phyloP scores from a whole-genome alignment of 768 basidiomycete species.

The Mycena vulgaris region DNA sequence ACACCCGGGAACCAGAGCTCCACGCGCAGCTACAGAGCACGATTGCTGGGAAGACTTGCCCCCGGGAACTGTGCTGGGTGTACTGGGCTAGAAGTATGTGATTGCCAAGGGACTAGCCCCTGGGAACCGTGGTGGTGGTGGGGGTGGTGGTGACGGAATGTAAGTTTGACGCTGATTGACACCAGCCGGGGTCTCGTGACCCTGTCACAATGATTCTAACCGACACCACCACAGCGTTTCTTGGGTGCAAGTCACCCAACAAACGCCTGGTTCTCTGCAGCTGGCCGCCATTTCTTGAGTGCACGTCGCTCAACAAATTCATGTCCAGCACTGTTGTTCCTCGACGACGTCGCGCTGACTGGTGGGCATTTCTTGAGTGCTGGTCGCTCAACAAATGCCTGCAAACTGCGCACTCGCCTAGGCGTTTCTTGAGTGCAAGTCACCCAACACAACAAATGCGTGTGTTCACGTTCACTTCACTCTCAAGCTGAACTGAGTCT shows the following conservation, averaged over 20 bases:
- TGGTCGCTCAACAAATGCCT: conserved; percentile 2
- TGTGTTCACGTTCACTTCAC: background rate
- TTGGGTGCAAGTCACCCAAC: conserved; percentile 18
- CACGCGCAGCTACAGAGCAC: background rate
- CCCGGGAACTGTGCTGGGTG: background rate
- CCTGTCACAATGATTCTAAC: no score
- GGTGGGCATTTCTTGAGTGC: background rate
- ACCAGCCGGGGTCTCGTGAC: background rate
- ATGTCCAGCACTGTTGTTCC: background rate
- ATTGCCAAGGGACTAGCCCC: background rate
- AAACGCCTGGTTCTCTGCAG: background rate
- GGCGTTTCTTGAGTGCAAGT: background rate
- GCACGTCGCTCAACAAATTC: conserved; percentile 13
- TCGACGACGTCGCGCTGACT: no score
- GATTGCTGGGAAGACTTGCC: background rate
- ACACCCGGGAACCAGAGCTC: background rate
- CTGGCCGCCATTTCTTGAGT: background rate
- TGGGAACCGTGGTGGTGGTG: no score
- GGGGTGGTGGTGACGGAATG: background rate
- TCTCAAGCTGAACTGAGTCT: background rate
- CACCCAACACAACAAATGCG: conserved; percentile 14
- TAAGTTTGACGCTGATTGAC: background rate
- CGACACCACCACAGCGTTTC: background rate
- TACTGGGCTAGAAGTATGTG: background rate
- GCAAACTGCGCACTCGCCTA: background rate